phyloP scores from a whole-genome alignment of 768 basidiomycete genomes.

The Mycena olivaceomarginata region DNA sequence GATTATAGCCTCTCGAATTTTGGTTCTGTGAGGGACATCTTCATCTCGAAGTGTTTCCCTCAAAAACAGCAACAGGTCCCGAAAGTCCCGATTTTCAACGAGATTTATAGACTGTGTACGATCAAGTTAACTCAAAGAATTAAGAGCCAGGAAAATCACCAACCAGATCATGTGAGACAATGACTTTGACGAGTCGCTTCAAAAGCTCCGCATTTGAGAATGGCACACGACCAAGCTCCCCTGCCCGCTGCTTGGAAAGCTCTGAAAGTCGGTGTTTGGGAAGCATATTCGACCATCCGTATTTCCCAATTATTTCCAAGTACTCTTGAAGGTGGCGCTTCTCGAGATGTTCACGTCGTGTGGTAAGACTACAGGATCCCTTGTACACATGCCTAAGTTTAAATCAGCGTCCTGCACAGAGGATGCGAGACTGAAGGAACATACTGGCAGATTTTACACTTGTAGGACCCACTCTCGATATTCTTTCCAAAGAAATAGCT shows the following conservation, averaged over 20 bases:
- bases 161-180: slow-evolving; percentile 3
- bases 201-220: slow-evolving; percentile 7
- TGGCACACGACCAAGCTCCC: neutral
- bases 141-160: neutral
- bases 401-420: too few relatives aligned
- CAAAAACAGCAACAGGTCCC: slow-evolving; percentile 7
- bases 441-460: too few relatives aligned
- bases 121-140: neutral
- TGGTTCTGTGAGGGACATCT: slow-evolving; percentile 5
- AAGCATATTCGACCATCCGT: slow-evolving; percentile 11
- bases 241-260: slow-evolving; percentile 6
- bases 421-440: too few relatives aligned
- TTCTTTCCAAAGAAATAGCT: too few relatives aligned
- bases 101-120: slow-evolving; percentile 8
- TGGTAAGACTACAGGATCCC: too few relatives aligned
- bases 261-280: neutral
- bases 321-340: too few relatives aligned
- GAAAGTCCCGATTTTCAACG: neutral
- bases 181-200: slow-evolving; percentile 4
- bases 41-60: slow-evolving; percentile 7
- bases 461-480: too few relatives aligned
- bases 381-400: too few relatives aligned
- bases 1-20: slow-evolving; percentile 4
- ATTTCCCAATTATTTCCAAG: too few relatives aligned
- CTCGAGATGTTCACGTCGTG: too few relatives aligned